Evolutionary conservation across 75 land plant species (phyloP).

Genomic region (Picea glauca): DNA sequence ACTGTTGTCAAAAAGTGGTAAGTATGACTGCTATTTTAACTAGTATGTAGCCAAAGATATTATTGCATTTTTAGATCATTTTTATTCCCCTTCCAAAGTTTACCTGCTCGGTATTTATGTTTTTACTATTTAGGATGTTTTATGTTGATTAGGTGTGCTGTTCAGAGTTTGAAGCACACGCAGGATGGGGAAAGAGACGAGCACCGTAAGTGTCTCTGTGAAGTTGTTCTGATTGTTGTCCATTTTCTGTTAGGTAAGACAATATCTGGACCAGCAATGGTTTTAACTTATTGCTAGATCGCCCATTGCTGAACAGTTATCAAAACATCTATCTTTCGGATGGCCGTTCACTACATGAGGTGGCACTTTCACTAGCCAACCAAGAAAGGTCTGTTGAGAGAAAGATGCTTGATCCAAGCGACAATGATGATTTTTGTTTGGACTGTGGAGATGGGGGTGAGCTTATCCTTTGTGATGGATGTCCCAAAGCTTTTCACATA

Average conservation of each 20-base stretch:
- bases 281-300: neutral
- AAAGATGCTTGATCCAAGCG: constrained; percentile 14
- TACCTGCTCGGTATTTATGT: neutral
- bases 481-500: constrained; percentile 83
- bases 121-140: neutral
- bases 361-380: constrained; percentile 55
- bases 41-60: neutral
- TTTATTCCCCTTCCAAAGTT: neutral
- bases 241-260: neutral
- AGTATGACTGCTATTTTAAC: constrained; percentile 13
- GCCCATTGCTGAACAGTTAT: constrained; percentile 44
- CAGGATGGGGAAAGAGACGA: constrained; percentile 43
- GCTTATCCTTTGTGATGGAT: constrained; percentile 82
- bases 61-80: constrained; percentile 5
- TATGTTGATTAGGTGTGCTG: constrained; percentile 33
- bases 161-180: constrained; percentile 41
- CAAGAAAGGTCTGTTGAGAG: constrained; percentile 18
- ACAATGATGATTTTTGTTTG: constrained; percentile 69
- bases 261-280: neutral
- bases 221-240: neutral
- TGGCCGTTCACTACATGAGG: constrained; percentile 87
- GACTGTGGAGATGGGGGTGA: constrained; percentile 88
- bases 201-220: constrained; percentile 3
- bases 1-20: constrained; percentile 39
- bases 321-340: constrained; percentile 74